These are phyloP conservation scores for Penicillium crustosum DNA, from an alignment of 2,329 filamentous ascomycete species.

Conservation along the genomic window DNA sequence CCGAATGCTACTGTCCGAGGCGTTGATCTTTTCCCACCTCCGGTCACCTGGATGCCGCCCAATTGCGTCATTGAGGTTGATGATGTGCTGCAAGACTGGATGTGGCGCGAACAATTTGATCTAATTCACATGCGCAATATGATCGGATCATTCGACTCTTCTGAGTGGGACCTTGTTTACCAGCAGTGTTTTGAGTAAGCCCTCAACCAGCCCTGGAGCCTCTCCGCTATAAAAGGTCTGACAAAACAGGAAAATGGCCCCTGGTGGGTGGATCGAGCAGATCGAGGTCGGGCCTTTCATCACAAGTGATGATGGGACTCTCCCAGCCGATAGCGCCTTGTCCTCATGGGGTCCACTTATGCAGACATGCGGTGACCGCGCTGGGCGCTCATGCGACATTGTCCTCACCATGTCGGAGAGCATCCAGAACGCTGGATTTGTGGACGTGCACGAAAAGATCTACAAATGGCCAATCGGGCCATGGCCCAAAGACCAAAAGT, in stretches of 20 bases:
- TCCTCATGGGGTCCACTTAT: conserved; percentile 17
- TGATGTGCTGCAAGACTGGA: conserved; percentile 28
- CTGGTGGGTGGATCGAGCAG: conserved; percentile 26
- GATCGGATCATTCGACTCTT: conserved; percentile 13
- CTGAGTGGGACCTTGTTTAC: conserved; percentile 20
- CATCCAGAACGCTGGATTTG: conserved; percentile 34
- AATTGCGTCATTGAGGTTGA: conserved; percentile 33
- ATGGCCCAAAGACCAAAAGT: conserved; percentile 31
- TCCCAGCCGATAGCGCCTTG: conserved; percentile 17
- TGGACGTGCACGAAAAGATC: conserved; percentile 32
- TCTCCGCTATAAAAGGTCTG: too few species aligned
- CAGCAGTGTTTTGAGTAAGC: conserved; percentile 22
- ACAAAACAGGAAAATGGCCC: conserved; percentile 15
- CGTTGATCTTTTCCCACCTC: conserved; percentile 29
- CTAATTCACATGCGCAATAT: conserved; percentile 29
- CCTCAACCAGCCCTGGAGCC: too few species aligned
- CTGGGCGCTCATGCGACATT: conserved; percentile 25
- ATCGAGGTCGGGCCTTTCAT: conserved; percentile 17
- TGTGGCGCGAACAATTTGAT: conserved; percentile 25
- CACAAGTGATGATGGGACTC: conserved; percentile 17
- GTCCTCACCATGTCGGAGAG: conserved; percentile 24
- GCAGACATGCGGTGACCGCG: conserved; percentile 18
- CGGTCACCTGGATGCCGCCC: conserved; percentile 26
- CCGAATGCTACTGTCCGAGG: conserved; percentile 21
- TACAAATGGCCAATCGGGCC: conserved; percentile 34